Percentiles rank a stretch among this genome's conserved stretches.
Evolutionary conservation across 1,139 yeast species (phyloP).

Genomic region (Pichia sp.): DNA sequence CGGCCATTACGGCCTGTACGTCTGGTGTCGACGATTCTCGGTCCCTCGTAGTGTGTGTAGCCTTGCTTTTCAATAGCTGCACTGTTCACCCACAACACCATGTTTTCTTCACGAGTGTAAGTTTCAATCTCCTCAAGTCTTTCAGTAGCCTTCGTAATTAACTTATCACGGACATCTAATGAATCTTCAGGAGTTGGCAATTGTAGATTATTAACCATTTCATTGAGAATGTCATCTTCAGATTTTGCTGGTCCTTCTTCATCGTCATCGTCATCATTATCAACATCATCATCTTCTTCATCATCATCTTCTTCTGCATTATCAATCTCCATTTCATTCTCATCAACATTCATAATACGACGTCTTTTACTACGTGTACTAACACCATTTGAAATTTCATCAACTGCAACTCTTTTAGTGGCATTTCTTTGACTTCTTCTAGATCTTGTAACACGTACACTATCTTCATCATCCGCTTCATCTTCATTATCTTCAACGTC

Average conservation of each 20-base stretch:
- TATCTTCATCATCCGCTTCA: conserved; percentile 7
- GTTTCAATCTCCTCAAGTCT: conserved; percentile 4
- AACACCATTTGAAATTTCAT: neutral
- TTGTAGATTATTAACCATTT: conserved; percentile 4
- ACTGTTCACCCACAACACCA: conserved; percentile 49
- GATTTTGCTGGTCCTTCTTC: neutral
- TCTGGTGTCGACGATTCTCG: conserved; percentile 18
- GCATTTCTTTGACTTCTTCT: neutral
- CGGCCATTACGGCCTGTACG: conserved; percentile 11
- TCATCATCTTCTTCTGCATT: neutral
- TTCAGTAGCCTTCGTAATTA: conserved; percentile 5
- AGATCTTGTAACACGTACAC: neutral
- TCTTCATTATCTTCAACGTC: conserved; percentile 16
- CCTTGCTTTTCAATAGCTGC: conserved; percentile 48
- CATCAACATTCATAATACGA: neutral
- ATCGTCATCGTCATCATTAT: neutral
- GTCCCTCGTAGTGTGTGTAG: conserved; percentile 51
- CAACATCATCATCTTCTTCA: neutral
- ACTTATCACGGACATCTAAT: neutral
- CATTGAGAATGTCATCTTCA: conserved; percentile 1
- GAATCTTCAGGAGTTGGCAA: conserved; percentile 1
- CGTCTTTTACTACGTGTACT: neutral
- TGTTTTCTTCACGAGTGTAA: conserved; percentile 8
- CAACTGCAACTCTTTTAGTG: neutral
- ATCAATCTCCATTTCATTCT: neutral